These are phyloP conservation scores for Irpex sp. DNA, from an alignment of 1,284 basidiomycete species.

Conservation along the genomic window DNA sequence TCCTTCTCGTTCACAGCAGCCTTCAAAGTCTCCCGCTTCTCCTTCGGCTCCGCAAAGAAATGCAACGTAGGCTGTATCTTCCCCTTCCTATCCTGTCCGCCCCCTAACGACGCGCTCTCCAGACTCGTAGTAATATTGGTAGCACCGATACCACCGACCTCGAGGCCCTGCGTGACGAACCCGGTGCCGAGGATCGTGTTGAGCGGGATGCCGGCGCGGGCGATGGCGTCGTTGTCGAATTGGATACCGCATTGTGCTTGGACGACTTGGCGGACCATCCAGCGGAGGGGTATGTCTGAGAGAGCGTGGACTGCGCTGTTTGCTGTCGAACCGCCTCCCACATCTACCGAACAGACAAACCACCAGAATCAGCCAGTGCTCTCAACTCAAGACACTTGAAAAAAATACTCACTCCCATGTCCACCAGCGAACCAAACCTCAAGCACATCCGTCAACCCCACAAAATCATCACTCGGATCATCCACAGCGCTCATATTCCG, in stretches of 20 bases:
- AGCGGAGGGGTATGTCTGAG: slow-evolving; percentile 60
- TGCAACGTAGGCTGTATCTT: neutral
- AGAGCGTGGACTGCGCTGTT: slow-evolving; percentile 43
- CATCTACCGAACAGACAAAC: slow-evolving; percentile 37
- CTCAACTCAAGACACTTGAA: neutral
- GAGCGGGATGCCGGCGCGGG: slow-evolving; percentile 28
- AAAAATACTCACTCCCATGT: slow-evolving; percentile 22
- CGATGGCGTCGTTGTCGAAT: slow-evolving; percentile 43
- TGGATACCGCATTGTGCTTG: slow-evolving; percentile 45
- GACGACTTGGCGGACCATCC: slow-evolving; percentile 66
- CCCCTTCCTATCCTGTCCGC: neutral
- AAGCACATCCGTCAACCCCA: slow-evolving; percentile 24
- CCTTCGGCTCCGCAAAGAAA: neutral
- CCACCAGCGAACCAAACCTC: slow-evolving; percentile 33
- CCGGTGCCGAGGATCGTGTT: slow-evolving; percentile 9
- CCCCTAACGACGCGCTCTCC: neutral
- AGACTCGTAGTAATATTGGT: too few relatives aligned
- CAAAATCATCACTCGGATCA: slow-evolving; percentile 7
- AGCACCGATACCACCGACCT: too few relatives aligned
- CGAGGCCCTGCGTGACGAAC: slow-evolving; percentile 13
- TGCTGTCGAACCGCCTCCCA: slow-evolving; percentile 59
- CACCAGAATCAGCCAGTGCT: neutral
- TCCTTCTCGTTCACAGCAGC: neutral
- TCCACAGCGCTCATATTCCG: neutral
- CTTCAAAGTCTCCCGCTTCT: neutral